Conservation (phyloP, 2,329 filamentous ascomycete genomes). For the Ophiostoma sp. region DNA sequence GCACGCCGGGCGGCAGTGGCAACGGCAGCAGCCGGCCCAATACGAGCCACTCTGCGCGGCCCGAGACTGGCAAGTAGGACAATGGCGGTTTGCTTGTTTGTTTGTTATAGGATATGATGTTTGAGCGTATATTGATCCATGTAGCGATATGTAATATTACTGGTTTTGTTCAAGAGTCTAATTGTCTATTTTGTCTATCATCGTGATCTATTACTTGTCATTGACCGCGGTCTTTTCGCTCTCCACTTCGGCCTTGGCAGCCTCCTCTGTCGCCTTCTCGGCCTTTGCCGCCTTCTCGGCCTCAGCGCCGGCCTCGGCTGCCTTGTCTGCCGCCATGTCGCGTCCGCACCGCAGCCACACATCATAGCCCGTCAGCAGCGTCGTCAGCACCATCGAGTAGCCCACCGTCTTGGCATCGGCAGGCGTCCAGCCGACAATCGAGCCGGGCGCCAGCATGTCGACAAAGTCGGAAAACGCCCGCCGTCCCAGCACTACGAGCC, state of each 20-base stretch:
- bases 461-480: constrained; percentile 47
- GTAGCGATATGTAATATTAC: not conserved
- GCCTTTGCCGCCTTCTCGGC: not conserved
- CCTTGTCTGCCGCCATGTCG: constrained; percentile 11
- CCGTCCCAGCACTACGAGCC: constrained; percentile 38
- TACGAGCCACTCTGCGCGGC: constrained; percentile 20
- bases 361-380: constrained; percentile 54
- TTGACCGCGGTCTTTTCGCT: not conserved
- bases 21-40: constrained; percentile 22
- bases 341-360: constrained; percentile 49
- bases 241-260: not conserved
- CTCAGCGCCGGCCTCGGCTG: not conserved
- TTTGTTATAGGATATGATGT: not conserved
- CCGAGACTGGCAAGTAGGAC: constrained; percentile 14
- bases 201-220: not conserved
- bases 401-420: constrained; percentile 50
- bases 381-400: constrained; percentile 55
- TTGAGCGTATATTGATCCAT: constrained; percentile 5
- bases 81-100: not conserved
- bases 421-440: constrained; percentile 55
- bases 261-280: too few species aligned
- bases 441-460: constrained; percentile 59
- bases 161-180: not conserved
- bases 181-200: not conserved
- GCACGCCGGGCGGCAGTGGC: constrained; percentile 15